Conservation (phyloP, 2,329 filamentous ascomycete genomes). For the Allantophomopsis cytisporea region DNA sequence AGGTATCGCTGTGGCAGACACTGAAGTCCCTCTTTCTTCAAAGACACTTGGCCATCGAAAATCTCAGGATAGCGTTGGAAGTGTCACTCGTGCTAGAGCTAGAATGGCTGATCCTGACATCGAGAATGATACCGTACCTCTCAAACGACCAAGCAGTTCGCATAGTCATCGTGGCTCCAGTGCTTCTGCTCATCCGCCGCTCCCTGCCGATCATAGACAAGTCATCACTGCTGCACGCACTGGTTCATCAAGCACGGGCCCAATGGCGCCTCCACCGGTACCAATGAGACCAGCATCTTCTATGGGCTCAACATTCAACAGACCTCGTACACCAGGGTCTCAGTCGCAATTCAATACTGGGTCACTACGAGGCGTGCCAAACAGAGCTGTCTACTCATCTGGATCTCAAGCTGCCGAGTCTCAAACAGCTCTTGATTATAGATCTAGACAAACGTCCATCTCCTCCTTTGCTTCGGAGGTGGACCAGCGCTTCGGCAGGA, state of each 20-base stretch:
- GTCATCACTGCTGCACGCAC: constrained; percentile 68
- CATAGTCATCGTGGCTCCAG: constrained; percentile 45
- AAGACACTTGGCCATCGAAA: constrained; percentile 27
- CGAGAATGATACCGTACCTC: constrained; percentile 20
- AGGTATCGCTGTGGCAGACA: constrained; percentile 9
- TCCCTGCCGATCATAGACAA: constrained; percentile 73
- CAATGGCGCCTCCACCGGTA: constrained; percentile 75
- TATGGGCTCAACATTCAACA: constrained; percentile 13
- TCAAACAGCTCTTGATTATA: constrained; percentile 24
- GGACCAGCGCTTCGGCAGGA: constrained; percentile 72
- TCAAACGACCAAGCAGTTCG: constrained; percentile 56
- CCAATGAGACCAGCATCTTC: constrained; percentile 41
- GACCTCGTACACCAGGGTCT: constrained; percentile 49
- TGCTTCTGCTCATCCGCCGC: constrained; percentile 45
- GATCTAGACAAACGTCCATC: constrained; percentile 66
- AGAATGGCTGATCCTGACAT: constrained; percentile 21
- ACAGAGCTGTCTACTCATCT: constrained; percentile 26
- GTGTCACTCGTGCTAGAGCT: constrained; percentile 23
- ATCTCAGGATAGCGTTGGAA: constrained; percentile 35
- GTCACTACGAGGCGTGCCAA: constrained; percentile 35
- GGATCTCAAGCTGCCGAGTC: constrained; percentile 34
- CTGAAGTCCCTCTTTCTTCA: constrained; percentile 16
- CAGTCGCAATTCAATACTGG: constrained; percentile 26
- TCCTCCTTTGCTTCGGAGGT: constrained; percentile 94
- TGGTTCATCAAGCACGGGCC: constrained; percentile 26